phyloP scores from a whole-genome alignment of 2,329 filamentous ascomycete genomes.

The Talaromyces sp. region DNA sequence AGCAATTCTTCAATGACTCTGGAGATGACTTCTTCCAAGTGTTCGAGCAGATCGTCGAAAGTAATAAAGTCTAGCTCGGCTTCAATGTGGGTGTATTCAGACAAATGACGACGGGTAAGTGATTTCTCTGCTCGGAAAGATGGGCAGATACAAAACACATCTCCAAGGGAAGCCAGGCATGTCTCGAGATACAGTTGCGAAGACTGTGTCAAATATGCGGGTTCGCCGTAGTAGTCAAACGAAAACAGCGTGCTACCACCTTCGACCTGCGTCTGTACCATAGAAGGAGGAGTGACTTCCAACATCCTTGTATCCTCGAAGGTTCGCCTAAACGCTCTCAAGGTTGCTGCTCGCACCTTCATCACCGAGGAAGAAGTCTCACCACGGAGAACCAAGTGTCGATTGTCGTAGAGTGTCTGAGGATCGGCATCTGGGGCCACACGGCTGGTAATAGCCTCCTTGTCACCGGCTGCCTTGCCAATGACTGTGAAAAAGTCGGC shows the following conservation, averaged over 20 bases:
- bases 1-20: slow-evolving; percentile 74
- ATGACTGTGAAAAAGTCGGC: slow-evolving; percentile 84
- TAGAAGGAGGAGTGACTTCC: slow-evolving; percentile 82
- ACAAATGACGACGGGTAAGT: slow-evolving; percentile 85
- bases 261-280: slow-evolving; percentile 94
- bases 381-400: slow-evolving; percentile 78
- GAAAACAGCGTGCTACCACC: slow-evolving; percentile 87
- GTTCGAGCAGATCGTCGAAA: slow-evolving; percentile 80
- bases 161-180: slow-evolving; percentile 79
- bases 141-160: slow-evolving; percentile 97
- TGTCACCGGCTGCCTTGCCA: slow-evolving; percentile 73
- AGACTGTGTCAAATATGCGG: slow-evolving; percentile 91
- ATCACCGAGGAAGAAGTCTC: slow-evolving; percentile 80
- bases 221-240: slow-evolving; percentile 82
- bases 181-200: slow-evolving; percentile 98
- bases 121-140: slow-evolving; percentile 98
- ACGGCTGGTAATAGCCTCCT: slow-evolving; percentile 86
- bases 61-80: slow-evolving; percentile 93
- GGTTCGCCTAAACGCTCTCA: slow-evolving; percentile 71
- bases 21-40: slow-evolving; percentile 84
- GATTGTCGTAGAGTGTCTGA: slow-evolving; percentile 71
- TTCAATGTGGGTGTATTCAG: slow-evolving; percentile 96
- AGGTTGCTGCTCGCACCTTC: slow-evolving; percentile 75
- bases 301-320: slow-evolving; percentile 72
- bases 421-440: slow-evolving; percentile 64